A percentile compares a stretch with the other conserved stretches of the same genome.
phyloP scores from a whole-genome alignment of 2,329 filamentous ascomycete species.

The Pezicula radicicola region DNA sequence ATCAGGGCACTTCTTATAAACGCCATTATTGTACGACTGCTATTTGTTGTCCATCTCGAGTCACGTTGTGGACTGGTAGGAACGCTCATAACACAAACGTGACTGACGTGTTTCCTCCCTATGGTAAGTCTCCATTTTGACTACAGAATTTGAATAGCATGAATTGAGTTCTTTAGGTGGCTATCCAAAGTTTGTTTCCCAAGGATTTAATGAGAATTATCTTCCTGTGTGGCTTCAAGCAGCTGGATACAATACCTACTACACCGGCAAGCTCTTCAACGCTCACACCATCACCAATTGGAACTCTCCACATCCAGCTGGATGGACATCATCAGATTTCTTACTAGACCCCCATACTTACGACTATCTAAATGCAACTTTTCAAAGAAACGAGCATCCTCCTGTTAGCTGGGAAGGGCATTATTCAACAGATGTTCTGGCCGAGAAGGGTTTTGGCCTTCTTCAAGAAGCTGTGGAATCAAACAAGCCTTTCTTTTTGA shows the following conservation, averaged over 20 bases:
- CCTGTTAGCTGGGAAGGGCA: conserved; percentile 51
- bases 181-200: conserved; percentile 63
- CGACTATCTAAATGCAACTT: conserved; percentile 62
- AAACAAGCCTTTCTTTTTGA: conserved; percentile 63
- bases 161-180: conserved; percentile 35
- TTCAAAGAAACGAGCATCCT: conserved; percentile 54
- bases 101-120: conserved; percentile 44
- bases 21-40: conserved; percentile 60
- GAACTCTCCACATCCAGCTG: conserved; percentile 51
- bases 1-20: conserved; percentile 53
- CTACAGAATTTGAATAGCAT: conserved; percentile 25
- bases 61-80: conserved; percentile 58
- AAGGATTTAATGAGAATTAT: conserved; percentile 65
- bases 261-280: conserved; percentile 71
- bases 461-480: conserved; percentile 55
- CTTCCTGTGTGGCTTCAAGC: conserved; percentile 69
- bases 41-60: conserved; percentile 60
- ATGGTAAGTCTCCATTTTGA: conserved; percentile 35
- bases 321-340: conserved; percentile 58
- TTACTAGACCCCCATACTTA: conserved; percentile 67
- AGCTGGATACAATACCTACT: conserved; percentile 68
- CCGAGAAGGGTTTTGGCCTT: conserved; percentile 55
- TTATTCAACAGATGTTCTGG: conserved; percentile 52
- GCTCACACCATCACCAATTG: conserved; percentile 60
- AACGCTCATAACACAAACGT: conserved; percentile 64